Evolutionary conservation across 177 flowering plant species (phyloP), one percentile per base, ranked within the genome.

Genomic region (Tripterygium wilfordii): DNA sequence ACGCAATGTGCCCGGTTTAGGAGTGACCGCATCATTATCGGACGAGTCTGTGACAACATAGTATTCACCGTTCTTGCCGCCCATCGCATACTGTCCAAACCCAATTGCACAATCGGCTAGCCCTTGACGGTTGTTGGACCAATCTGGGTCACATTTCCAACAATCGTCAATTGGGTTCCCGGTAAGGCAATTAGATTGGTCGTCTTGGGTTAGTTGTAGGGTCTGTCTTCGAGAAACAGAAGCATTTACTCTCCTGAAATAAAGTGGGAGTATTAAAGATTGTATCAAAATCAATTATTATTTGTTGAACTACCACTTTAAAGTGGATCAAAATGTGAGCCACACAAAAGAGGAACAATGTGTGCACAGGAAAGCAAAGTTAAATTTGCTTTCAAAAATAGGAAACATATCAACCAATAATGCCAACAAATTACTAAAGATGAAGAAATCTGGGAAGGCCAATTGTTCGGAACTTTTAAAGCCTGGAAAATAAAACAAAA

Each of bases 131-230:
- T 78, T 57, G 33, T 53, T 56, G 25, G 60, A 52, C 88, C 88
- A 82, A 44, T 71, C 57, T 3, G 80, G 74, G 73, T 78, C 83
- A 44, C 88, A 81, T 20, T 73, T 68, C 88, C 88, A 81, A 69
- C 88, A 81, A 58, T 81, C 88, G 60, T 81, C 88, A 21, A 81
- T 71, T 16, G 88, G 88, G 64, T 81, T 81, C 10, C 88, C 88
- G 10, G 83, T 78, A 0, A 51, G 24, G 55, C 88, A 81, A 2
- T 57, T 3, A n/a, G 66, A 26, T n/a, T 62, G 48, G 30, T 63
- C 71, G 14, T 38, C 36, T 19, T 53, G 38, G 26, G 54, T 1
- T 4, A 18, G 0, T 23, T 58, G 58, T 15, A 53, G 61, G 51
- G 53, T 40, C 45, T 68, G 58, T 35, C 87, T 72, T 56, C 87